Base-by-base conservation (phyloP, 306 rosid species). In the Ochetophila trinervis region DNA sequence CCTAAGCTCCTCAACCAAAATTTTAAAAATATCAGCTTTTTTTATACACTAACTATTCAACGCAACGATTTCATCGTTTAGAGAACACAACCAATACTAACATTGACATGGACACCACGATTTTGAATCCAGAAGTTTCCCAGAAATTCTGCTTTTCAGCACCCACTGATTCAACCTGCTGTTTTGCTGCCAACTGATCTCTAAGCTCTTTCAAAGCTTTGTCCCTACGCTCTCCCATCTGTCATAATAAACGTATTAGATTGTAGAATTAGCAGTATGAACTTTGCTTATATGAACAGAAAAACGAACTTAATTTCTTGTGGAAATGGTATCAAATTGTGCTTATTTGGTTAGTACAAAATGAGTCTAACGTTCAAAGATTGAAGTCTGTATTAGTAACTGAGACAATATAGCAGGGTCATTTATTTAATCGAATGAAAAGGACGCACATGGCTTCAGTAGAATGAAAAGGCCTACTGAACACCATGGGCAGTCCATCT, bases 181-280 rank as follows among this genome's bases (percentile, higher is more conserved):
- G 99, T 81, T 85, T 87, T 68, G 77, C 86, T 40, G 85, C 84
- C 62, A 94, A 60, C 77, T 88, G 89, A 67, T 90, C 97, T 74
- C 77, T 75, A 64, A 94, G 83, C 70, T 94, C 99, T 75, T 90
- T 88, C 34, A 94, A 68, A 53, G 95, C 95, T 72, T 74, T 94
- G 86, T 94, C 97, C 66, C 92, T 78, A 57, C 96, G 82, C 65
- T 90, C 99, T 30, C 90, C 97, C 82, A 85, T 86, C 99, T 94
- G 90, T 67, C 78, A 70, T 11, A 27, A 70, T 15, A n/a, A 62
- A 53, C 32, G 14, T 19, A 50, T 6, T 50, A 14, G 17, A 17
- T 8, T 19, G 1, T 50, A 50, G 19, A 50, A 19, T 6, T 50
- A 1, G 53, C 20, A 18, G 15, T 18, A 49, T 14, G 18, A 40